Conservation (phyloP, 768 basidiomycete genomes). For the Rossbeevera mucosa region DNA sequence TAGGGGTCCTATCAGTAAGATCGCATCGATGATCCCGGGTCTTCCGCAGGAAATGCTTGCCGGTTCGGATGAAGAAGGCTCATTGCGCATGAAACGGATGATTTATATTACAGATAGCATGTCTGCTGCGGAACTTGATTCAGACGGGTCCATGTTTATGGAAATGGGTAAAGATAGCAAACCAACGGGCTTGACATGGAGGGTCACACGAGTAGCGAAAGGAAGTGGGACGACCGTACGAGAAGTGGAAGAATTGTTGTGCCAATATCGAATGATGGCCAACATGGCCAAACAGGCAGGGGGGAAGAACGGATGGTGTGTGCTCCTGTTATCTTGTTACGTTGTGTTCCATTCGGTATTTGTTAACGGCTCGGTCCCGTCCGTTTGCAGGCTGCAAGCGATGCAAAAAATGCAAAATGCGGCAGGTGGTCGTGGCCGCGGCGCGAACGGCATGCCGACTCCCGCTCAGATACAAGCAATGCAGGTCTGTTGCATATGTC, state of each 20-base stretch:
- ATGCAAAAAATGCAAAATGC: constrained; percentile 93
- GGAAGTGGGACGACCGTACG: constrained; percentile 93
- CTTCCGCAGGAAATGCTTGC: constrained; percentile 87
- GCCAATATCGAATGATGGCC: constrained; percentile 98
- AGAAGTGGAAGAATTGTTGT: constrained; percentile 96
- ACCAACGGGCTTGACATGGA: constrained; percentile 82
- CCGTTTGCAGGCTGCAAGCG: constrained; percentile 59
- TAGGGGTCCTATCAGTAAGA: constrained; percentile 98
- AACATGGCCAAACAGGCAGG: constrained; percentile 98
- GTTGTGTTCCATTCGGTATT: neutral
- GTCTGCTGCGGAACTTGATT: constrained; percentile 90
- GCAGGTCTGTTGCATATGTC: constrained; percentile 53
- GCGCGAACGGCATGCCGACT: constrained; percentile 84
- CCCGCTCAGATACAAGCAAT: constrained; percentile 93
- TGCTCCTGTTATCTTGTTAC: neutral
- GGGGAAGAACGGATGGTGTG: constrained; percentile 91
- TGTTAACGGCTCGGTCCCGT: constrained; percentile 3
- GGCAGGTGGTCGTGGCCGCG: constrained; percentile 80
- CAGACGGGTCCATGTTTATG: constrained; percentile 90
- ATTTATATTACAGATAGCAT: constrained; percentile 98
- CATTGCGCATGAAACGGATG: constrained; percentile 90
- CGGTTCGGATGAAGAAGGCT: constrained; percentile 91
- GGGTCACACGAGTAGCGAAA: constrained; percentile 83
- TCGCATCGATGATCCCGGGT: constrained; percentile 98
- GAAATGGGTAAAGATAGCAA: constrained; percentile 78